A percentile compares a stretch with the other conserved stretches of the same genome.
Evolutionary conservation across 176 grass and related monocot genomes (phyloP).

Genomic region (Calamus simplicifolius): DNA sequence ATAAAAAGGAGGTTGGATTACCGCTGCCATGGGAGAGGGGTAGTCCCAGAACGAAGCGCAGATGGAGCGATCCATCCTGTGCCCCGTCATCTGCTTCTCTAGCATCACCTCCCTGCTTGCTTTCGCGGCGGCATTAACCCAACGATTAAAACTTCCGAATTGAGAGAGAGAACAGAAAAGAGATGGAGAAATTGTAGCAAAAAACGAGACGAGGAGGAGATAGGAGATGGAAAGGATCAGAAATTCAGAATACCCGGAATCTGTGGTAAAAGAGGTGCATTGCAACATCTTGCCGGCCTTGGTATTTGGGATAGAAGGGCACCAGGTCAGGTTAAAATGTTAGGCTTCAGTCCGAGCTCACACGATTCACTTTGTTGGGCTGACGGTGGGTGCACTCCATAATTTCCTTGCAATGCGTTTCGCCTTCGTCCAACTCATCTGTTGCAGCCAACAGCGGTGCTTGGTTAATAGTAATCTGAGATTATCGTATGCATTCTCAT

Average conservation of each 20-base stretch:
- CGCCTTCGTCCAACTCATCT: too few relatives aligned
- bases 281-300: constrained; percentile 40
- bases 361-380: too few relatives aligned
- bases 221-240: background rate
- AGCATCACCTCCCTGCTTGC: constrained; percentile 80
- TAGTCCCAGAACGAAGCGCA: constrained; percentile 87
- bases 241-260: constrained; percentile 72
- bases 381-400: too few relatives aligned
- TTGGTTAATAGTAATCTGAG: too few relatives aligned
- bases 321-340: too few relatives aligned
- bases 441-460: too few relatives aligned
- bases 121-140: background rate
- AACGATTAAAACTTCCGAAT: background rate
- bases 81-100: constrained; percentile 88
- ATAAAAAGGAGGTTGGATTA: constrained; percentile 9
- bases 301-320: too few relatives aligned
- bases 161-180: background rate
- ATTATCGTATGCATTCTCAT: too few relatives aligned
- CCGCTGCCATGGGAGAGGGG: constrained; percentile 50
- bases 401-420: too few relatives aligned
- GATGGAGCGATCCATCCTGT: constrained; percentile 76
- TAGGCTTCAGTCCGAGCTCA: too few relatives aligned
- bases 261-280: constrained; percentile 67
- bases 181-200: background rate
- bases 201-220: background rate